A percentile compares a stretch with the other conserved stretches of the same genome.
These are phyloP conservation scores for Ilex paraguariensis DNA, from an alignment of 305 asterid species.

Conservation along the genomic window DNA sequence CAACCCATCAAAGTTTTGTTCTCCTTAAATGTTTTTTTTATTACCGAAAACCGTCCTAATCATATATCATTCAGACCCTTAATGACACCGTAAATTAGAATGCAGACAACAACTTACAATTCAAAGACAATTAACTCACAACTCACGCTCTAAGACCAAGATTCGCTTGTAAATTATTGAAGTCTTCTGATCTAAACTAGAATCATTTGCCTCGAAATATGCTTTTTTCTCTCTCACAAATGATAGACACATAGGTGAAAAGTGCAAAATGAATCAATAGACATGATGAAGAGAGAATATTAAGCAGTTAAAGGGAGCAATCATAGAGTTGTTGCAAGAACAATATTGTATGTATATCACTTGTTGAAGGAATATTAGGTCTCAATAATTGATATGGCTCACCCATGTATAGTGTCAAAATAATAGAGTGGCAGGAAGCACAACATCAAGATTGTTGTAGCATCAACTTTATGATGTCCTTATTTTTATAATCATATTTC, in stretches of 20 bases:
- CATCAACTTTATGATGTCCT: slow-evolving; percentile 18
- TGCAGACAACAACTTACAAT: too few relatives aligned
- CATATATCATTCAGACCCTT: too few relatives aligned
- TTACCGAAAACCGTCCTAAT: too few relatives aligned
- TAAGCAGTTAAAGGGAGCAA: slow-evolving; percentile 9
- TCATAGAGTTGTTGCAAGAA: slow-evolving; percentile 9
- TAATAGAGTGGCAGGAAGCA: slow-evolving; percentile 21
- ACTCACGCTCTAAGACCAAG: too few relatives aligned
- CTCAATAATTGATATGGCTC: slow-evolving; percentile 34
- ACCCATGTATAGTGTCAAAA: slow-evolving; percentile 22
- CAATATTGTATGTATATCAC: slow-evolving; percentile 13
- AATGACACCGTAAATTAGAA: too few relatives aligned
- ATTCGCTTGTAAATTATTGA: too few relatives aligned
- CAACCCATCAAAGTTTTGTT: too few relatives aligned
- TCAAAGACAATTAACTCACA: too few relatives aligned
- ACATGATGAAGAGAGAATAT: neutral
- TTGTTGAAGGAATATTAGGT: slow-evolving; percentile 16
- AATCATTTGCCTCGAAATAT: too few relatives aligned
- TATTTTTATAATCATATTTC: slow-evolving; percentile 1
- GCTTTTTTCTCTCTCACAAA: neutral
- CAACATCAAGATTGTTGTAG: slow-evolving; percentile 18
- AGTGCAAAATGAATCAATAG: neutral
- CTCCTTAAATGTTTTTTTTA: too few relatives aligned
- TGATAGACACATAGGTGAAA: neutral
- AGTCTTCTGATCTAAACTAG: too few relatives aligned